A percentile compares a stretch with the other conserved stretches of the same genome.
Conservation (phyloP, 2,329 filamentous ascomycete genomes). For the Alternaria consortialis region DNA sequence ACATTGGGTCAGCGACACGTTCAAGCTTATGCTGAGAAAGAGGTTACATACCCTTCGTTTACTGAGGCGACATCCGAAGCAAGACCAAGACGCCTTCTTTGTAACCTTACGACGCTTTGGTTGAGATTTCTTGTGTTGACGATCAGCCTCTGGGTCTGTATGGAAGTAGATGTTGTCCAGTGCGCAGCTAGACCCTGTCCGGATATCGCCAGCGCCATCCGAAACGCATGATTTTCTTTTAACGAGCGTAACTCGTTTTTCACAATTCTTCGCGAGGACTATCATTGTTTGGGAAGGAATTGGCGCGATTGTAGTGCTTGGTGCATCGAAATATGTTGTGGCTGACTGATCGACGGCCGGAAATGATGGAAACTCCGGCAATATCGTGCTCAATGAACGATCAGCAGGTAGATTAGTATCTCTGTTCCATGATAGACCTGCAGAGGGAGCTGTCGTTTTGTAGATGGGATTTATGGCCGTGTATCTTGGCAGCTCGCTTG, state of each 20-base stretch:
- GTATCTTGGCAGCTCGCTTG: background rate
- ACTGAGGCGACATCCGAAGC: background rate
- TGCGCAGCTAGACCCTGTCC: background rate
- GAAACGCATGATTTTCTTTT: background rate
- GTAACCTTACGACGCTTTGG: background rate
- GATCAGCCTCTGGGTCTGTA: background rate
- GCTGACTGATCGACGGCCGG: background rate
- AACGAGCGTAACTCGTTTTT: fast-evolving
- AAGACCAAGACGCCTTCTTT: background rate
- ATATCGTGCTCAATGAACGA: background rate
- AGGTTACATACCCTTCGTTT: background rate
- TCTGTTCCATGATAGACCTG: background rate
- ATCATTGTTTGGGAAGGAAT: background rate
- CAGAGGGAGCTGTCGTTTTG: background rate
- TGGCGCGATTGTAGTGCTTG: background rate
- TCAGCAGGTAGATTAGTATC: background rate
- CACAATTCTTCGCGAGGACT: background rate
- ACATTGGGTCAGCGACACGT: background rate
- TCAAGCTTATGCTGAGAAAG: fast-evolving
- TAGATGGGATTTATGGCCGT: background rate
- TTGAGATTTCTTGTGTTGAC: background rate
- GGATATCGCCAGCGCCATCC: background rate
- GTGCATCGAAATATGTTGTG: background rate
- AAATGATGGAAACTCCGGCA: background rate
- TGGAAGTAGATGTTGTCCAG: background rate